Evolutionary conservation across 1,139 yeast species (phyloP).

Genomic region (Suhomyces maxii): DNA sequence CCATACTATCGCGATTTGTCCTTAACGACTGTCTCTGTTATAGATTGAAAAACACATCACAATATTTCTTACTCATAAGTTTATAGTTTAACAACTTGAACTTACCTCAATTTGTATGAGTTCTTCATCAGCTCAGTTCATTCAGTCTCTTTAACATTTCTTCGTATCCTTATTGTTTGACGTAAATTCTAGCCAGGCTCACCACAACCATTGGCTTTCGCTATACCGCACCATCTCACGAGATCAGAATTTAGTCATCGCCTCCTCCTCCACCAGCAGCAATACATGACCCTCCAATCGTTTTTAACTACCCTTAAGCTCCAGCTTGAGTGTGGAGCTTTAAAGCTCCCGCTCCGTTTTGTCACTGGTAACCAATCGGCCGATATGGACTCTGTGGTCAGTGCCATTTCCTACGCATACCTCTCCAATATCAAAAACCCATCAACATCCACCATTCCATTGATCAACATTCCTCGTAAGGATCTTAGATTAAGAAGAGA

Average conservation of each 20-base stretch:
- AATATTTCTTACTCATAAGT: too few relatives aligned
- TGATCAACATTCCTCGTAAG: conserved; percentile 66
- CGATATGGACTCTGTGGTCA: conserved; percentile 83
- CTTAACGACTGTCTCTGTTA: too few relatives aligned
- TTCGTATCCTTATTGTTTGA: too few relatives aligned
- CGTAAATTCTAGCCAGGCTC: too few relatives aligned
- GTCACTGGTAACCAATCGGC: conserved; percentile 86
- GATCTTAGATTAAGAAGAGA: conserved; percentile 76
- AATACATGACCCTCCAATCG: not conserved
- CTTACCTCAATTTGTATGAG: too few relatives aligned
- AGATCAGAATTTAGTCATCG: not conserved
- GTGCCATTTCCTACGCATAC: conserved; percentile 72
- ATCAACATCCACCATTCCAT: conserved; percentile 49
- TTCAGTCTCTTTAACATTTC: too few relatives aligned
- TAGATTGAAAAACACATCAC: too few relatives aligned
- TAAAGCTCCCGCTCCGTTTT: conserved; percentile 32
- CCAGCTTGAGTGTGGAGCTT: conserved; percentile 16
- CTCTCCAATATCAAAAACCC: conserved; percentile 34
- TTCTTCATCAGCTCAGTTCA: too few relatives aligned
- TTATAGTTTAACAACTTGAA: too few relatives aligned
- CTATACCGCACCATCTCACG: too few relatives aligned
- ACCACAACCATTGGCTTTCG: too few relatives aligned
- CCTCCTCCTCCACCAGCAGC: not conserved
- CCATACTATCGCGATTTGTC: too few relatives aligned
- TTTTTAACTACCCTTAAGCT: conserved; percentile 25